phyloP scores from a whole-genome alignment of 805 yeast species.

The Ogataea allantospora region DNA sequence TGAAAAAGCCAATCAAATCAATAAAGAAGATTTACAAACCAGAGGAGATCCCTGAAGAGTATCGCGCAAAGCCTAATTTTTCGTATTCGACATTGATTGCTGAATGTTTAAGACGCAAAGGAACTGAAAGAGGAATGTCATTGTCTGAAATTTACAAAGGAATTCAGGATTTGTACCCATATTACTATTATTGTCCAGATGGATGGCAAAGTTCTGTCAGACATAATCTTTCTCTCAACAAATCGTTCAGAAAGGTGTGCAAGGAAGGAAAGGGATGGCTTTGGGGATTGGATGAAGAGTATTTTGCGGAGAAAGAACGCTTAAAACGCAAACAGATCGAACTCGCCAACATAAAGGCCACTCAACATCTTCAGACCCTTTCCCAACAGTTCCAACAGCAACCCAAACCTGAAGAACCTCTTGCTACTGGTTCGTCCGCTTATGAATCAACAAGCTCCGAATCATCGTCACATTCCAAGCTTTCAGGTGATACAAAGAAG shows the following conservation, averaged over 20 bases:
- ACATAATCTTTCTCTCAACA: constrained; percentile 84
- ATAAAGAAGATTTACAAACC: constrained; percentile 65
- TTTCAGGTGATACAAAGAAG: constrained; percentile 63
- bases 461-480: constrained; percentile 17
- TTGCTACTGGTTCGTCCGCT: constrained; percentile 13
- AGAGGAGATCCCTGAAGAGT: constrained; percentile 88
- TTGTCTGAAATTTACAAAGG: constrained; percentile 82
- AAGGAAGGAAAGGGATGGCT: constrained; percentile 93
- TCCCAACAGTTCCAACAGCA: constrained; percentile 28
- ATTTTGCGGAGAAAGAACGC: constrained; percentile 77
- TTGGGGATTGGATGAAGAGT: constrained; percentile 89
- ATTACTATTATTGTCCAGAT: constrained; percentile 88
- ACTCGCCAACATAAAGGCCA: constrained; percentile 40
- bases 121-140: constrained; percentile 72
- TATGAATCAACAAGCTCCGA: constrained; percentile 18
- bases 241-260: constrained; percentile 76
- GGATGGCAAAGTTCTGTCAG: constrained; percentile 97
- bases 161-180: constrained; percentile 85
- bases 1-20: constrained; percentile 50
- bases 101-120: constrained; percentile 66
- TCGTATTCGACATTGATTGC: constrained; percentile 82
- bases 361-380: constrained; percentile 16
- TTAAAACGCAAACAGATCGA: constrained; percentile 63
- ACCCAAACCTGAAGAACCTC: constrained; percentile 13
- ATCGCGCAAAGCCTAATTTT: constrained; percentile 76